Base-by-base conservation (phyloP, 331 rosid species). In the Erythrophleum ivorense region DNA sequence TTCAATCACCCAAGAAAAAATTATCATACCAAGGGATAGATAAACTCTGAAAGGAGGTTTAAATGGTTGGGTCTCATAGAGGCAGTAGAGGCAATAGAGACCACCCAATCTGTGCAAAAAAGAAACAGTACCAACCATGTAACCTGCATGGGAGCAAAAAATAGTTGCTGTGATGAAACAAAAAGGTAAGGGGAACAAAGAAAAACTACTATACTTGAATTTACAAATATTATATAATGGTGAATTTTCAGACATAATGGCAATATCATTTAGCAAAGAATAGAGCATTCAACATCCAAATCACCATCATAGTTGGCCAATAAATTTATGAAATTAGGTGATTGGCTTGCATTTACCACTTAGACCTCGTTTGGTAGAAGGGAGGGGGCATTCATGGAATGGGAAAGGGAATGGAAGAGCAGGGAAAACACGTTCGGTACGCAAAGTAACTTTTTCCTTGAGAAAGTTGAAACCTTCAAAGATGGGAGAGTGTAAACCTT, bases 61-160 rank as follows among this genome's bases (percentile, higher is more conserved):
- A 81, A 88, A 88, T 19, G 97, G 97, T 57, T 95, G 99, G 75
- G 94, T 92, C 91, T 95, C 97, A n/a, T 92, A 84, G 67, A 95
- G 95, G 78, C 94, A 91, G 78, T 88, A 95, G 75, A 91, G 97
- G 90, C 96, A 87, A 83, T 88, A 93, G 41, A 95, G 89, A 77
- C 97, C 97, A 65, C 97, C 97, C 77, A 95, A 54, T 83, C 89
- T 86, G 70, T 64, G 83, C 2, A 97, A 86, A 16, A 90, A 82
- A 69, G 97, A 89, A 74, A 78, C 71, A 41, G 83, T 50, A 54
- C 87, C 79, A 81, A 54, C 85, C 67, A 91, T 82, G 89, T 89
- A 89, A 80, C 91, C 98, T 94, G 90, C 87, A 86, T 21, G 70
- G 74, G 43, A 85, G 77, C 71, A 66, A n/a, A 76, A 67, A 45